Percentiles rank a stretch among this genome's conserved stretches.
Conservation (phyloP, 2,329 filamentous ascomycete genomes). For the Thielaviopsis euricoi region DNA sequence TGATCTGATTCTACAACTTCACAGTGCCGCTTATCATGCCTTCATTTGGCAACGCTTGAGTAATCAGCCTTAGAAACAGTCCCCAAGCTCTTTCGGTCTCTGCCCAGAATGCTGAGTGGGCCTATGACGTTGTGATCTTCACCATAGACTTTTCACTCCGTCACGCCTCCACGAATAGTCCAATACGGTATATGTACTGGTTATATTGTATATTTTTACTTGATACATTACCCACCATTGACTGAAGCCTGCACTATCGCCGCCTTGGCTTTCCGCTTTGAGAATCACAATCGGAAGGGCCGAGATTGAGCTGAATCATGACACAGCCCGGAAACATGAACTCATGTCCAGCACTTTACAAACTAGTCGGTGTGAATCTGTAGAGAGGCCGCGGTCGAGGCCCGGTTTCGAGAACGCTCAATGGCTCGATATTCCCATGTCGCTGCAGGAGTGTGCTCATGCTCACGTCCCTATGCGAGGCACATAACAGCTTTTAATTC, state of each 20-base stretch:
- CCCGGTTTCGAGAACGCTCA: too few species aligned
- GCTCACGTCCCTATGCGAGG: too few species aligned
- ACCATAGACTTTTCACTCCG: too few species aligned
- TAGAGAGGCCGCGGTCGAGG: too few species aligned
- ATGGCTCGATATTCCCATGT: too few species aligned
- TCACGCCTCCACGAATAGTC: too few species aligned
- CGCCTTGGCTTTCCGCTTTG: not conserved
- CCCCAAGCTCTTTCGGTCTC: not conserved
- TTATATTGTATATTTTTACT: not conserved
- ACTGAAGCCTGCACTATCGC: not conserved
- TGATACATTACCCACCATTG: not conserved
- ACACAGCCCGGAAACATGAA: not conserved
- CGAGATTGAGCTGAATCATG: not conserved
- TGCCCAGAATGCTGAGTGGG: not conserved
- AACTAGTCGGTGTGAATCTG: not conserved
- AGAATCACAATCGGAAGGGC: not conserved
- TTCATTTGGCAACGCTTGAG: not conserved
- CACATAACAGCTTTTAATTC: too few species aligned
- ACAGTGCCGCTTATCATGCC: not conserved
- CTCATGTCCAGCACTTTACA: not conserved
- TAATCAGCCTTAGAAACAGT: not conserved
- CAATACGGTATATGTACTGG: too few species aligned
- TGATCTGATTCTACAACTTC: not conserved
- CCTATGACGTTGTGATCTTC: not conserved
- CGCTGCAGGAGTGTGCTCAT: too few species aligned